Percentiles rank a stretch among this genome's conserved stretches.
Conservation (phyloP, 2,329 filamentous ascomycete species). For the Aspergillus pseudonomiae region DNA sequence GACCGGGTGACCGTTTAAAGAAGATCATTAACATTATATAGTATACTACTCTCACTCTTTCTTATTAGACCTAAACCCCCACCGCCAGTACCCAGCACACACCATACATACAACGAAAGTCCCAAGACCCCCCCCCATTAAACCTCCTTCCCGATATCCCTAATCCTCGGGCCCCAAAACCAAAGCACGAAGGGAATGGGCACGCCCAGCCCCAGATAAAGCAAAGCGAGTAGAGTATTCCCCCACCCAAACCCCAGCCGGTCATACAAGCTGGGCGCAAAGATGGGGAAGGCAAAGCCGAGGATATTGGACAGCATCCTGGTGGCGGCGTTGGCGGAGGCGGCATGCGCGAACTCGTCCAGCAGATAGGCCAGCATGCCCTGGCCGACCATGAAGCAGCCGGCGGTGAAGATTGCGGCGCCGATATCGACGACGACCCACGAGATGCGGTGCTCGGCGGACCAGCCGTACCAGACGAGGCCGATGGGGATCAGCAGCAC, state of each 20-base stretch:
- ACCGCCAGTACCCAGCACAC: not conserved
- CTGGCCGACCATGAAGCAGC: conserved; percentile 3
- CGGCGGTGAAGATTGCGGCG: not conserved
- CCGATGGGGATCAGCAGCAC: not conserved
- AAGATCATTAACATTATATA: not conserved
- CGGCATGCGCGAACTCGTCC: not conserved
- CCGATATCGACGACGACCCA: not conserved
- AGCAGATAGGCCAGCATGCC: conserved; percentile 3
- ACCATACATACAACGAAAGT: not conserved
- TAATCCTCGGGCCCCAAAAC: not conserved
- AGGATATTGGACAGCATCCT: not conserved
- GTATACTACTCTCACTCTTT: no score
- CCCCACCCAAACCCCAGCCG: not conserved
- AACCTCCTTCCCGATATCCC: conserved; percentile 1
- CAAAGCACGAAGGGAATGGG: conserved; percentile 2
- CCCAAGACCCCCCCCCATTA: not conserved
- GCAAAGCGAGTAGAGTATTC: not conserved
- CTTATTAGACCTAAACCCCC: no score
- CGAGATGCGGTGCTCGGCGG: not conserved
- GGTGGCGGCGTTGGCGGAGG: not conserved
- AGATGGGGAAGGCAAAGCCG: not conserved
- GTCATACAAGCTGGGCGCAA: not conserved
- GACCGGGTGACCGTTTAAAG: not conserved
- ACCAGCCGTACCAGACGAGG: conserved; percentile 1
- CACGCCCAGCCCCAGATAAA: not conserved